These are phyloP conservation scores for Xylariaceae sp. DNA, from an alignment of 2,329 filamentous ascomycete species.

Conservation along the genomic window DNA sequence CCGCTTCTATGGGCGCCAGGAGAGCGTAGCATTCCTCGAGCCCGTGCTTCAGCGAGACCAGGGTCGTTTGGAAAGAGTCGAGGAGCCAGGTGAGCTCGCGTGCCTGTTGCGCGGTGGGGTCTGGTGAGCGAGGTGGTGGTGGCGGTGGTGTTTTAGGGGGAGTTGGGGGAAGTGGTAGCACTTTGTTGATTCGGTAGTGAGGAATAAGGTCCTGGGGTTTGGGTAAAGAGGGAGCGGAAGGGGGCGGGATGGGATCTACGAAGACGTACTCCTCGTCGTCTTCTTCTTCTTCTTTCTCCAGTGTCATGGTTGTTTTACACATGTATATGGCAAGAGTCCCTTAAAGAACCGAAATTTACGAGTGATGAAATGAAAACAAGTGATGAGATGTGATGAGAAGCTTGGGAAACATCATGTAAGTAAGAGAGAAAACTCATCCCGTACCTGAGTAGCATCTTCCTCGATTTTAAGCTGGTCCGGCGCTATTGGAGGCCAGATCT, in stretches of 20 bases:
- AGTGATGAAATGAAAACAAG: too few relatives aligned
- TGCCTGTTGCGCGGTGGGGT: constrained; percentile 19
- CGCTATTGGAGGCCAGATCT: constrained; percentile 52
- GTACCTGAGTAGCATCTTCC: constrained; percentile 47
- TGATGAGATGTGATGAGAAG: background rate
- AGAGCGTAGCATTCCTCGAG: constrained; percentile 86
- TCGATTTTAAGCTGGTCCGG: constrained; percentile 45
- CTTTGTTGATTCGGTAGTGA: too few relatives aligned
- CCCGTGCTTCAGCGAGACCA: constrained; percentile 53
- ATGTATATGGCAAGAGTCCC: too few relatives aligned
- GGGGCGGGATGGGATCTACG: constrained; percentile 11
- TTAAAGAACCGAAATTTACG: too few relatives aligned
- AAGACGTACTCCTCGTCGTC: constrained; percentile 26
- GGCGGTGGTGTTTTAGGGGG: constrained; percentile 3
- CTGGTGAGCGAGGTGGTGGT: constrained; percentile 14
- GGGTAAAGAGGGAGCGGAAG: background rate
- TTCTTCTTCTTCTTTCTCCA: constrained; percentile 4
- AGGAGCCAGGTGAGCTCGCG: constrained; percentile 54
- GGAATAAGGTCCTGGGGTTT: background rate
- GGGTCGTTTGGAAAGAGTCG: constrained; percentile 42
- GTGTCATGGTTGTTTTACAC: background rate
- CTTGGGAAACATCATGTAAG: constrained; percentile 1
- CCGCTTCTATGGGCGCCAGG: constrained; percentile 76
- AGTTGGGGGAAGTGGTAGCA: constrained; percentile 2
- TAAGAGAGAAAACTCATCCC: constrained; percentile 18